phyloP scores from a whole-genome alignment of 2,329 filamentous ascomycete species.

The Tolypocladium tropicale region DNA sequence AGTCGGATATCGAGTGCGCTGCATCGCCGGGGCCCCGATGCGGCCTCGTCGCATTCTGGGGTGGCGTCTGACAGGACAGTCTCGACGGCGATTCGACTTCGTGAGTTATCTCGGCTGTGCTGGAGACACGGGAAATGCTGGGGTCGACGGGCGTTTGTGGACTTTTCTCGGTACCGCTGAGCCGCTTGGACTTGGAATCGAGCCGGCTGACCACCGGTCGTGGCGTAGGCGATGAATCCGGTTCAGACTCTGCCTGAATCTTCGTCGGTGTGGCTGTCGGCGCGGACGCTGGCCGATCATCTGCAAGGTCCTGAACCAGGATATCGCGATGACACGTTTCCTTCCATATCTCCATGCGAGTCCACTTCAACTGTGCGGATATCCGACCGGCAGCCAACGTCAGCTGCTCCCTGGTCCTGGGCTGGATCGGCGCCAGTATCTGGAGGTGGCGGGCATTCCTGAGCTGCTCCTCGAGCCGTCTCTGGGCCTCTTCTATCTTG shows the following conservation, averaged over 20 bases:
- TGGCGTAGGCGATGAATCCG: conserved; percentile 15
- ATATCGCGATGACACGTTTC: conserved; percentile 87
- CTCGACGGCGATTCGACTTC: conserved; percentile 16
- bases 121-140: conserved; percentile 9
- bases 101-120: conserved; percentile 7
- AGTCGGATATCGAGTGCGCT: conserved; percentile 9
- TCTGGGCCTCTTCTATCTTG: conserved; percentile 61
- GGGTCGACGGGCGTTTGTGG: conserved; percentile 17
- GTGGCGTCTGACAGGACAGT: conserved; percentile 18
- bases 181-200: conserved; percentile 17
- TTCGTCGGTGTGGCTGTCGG: conserved; percentile 10
- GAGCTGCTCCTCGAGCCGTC: conserved; percentile 71
- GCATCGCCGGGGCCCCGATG: conserved; percentile 1
- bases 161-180: conserved; percentile 13
- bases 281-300: conserved; percentile 40
- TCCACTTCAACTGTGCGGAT: conserved; percentile 85
- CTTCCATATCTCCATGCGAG: conserved; percentile 87
- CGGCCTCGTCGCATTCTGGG: conserved; percentile 17
- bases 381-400: conserved; percentile 76
- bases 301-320: conserved; percentile 71
- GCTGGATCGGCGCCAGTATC: conserved; percentile 79
- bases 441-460: conserved; percentile 85
- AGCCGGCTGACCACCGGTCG: conserved; percentile 10
- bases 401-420: conserved; percentile 79
- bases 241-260: conserved; percentile 12